Conservation (phyloP, 306 rosid genomes). For the Fagus crenata region DNA sequence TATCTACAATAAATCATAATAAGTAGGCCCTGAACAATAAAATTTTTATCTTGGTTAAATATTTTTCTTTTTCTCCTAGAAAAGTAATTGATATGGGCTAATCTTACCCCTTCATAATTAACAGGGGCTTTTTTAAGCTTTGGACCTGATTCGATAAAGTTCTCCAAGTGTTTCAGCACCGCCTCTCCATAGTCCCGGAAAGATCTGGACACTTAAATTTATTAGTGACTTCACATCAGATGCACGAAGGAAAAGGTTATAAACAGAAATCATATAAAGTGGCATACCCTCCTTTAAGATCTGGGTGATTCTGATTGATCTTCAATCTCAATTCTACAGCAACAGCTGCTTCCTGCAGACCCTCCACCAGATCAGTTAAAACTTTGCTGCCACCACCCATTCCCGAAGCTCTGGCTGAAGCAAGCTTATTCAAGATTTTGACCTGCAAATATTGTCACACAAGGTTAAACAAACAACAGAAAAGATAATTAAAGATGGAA, state of each 20-base stretch:
- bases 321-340: conserved; percentile 80
- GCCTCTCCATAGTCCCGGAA: conserved; percentile 90
- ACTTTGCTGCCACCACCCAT: conserved; percentile 72
- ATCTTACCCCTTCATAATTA: conserved; percentile 83
- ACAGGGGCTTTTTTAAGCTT: conserved; percentile 77
- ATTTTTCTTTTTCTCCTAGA: background rate
- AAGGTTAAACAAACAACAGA: background rate
- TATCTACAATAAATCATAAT: background rate
- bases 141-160: conserved; percentile 50
- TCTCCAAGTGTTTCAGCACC: conserved; percentile 78
- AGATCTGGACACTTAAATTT: conserved; percentile 52
- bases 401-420: conserved; percentile 84
- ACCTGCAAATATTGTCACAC: conserved; percentile 50
- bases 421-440: conserved; percentile 89
- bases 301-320: conserved; percentile 81
- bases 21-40: too few species aligned
- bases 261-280: conserved; percentile 16
- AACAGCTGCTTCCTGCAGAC: conserved; percentile 73
- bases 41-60: too few species aligned
- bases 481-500: background rate
- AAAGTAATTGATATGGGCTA: background rate
- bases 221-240: conserved; percentile 38
- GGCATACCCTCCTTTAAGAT: conserved; percentile 82
- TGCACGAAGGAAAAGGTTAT: conserved; percentile 11
- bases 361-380: conserved; percentile 74